Conservation (phyloP, 2,329 filamentous ascomycete genomes). For the Neonectria punicea region DNA sequence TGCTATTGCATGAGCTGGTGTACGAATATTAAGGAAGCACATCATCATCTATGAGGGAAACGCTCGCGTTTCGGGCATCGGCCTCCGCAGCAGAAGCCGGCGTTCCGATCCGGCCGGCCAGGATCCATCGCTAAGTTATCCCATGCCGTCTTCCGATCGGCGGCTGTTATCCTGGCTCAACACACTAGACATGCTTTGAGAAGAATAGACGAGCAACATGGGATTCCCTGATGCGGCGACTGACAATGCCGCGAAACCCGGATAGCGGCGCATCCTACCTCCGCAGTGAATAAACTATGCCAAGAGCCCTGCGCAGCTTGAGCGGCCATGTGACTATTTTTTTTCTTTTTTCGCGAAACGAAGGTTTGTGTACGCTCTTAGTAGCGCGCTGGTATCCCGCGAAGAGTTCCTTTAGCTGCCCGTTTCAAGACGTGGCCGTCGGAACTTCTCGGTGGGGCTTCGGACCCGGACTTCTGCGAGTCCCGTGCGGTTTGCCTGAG, state of each 20-base stretch:
- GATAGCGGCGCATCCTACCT: background rate
- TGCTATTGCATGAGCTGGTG: background rate
- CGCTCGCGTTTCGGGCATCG: conserved; percentile 1
- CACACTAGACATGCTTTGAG: background rate
- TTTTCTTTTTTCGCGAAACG: background rate
- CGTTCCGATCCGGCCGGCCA: background rate
- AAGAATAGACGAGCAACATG: background rate
- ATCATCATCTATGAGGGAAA: background rate
- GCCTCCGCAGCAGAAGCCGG: background rate
- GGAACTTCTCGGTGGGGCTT: conserved; percentile 12
- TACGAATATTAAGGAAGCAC: background rate
- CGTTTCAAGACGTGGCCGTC: conserved; percentile 10
- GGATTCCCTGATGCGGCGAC: background rate
- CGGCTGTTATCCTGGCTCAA: background rate
- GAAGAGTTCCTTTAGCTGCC: background rate
- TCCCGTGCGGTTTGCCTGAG: background rate
- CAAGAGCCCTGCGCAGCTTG: background rate
- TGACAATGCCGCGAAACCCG: background rate
- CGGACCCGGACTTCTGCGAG: background rate
- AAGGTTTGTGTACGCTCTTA: background rate
- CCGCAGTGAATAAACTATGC: background rate
- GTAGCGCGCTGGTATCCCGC: background rate
- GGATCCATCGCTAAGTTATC: background rate
- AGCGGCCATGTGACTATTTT: background rate
- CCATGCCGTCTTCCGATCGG: background rate